A percentile compares a stretch with the other conserved stretches of the same genome.
phyloP scores from a whole-genome alignment of 2,329 filamentous ascomycete genomes.

The Fusarium bactridioides region DNA sequence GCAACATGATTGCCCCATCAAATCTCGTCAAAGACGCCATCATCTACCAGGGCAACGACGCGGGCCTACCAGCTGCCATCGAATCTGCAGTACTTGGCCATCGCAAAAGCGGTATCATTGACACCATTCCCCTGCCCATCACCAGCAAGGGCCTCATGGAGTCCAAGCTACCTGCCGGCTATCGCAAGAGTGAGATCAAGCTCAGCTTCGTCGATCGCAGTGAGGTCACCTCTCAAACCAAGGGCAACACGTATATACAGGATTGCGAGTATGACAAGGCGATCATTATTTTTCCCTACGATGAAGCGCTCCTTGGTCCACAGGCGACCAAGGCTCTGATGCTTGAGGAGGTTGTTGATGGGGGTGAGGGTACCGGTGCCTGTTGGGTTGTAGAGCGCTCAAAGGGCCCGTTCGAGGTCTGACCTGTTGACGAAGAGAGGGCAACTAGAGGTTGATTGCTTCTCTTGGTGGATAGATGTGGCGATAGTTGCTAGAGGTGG shows the following conservation, averaged over 20 bases:
- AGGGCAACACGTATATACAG: background rate
- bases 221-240: background rate
- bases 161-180: background rate
- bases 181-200: background rate
- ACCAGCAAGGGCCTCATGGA: background rate
- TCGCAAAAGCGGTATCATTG: background rate
- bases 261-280: background rate
- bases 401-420: no score
- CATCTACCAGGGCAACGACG: background rate
- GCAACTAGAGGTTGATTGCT: no score
- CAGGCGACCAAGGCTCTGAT: background rate
- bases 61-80: no score
- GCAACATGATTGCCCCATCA: background rate
- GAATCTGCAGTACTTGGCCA: background rate
- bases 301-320: background rate
- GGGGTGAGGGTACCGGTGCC: background rate
- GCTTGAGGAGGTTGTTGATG: background rate
- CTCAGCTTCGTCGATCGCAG: background rate
- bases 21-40: accelerated
- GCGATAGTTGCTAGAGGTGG: no score
- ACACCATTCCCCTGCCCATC: background rate
- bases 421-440: no score
- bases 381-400: background rate
- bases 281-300: background rate
- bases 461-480: no score